Conservation (phyloP, 176 grass and related monocot genomes). For the Cenchrus purpureus region DNA sequence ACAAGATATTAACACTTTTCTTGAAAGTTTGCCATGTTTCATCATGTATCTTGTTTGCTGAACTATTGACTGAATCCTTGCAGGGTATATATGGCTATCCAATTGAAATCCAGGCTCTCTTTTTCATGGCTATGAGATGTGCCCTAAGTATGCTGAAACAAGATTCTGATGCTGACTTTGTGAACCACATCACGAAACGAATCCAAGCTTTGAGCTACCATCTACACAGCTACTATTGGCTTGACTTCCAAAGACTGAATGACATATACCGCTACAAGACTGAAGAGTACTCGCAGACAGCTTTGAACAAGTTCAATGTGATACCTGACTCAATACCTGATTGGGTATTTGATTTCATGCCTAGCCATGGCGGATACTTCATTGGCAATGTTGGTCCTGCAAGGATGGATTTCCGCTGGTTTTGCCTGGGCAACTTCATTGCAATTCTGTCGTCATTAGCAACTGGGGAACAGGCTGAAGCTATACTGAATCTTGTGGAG, state of each 20-base stretch:
- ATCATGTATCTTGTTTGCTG: slow-evolving; percentile 10
- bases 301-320: slow-evolving; percentile 90
- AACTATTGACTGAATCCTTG: slow-evolving; percentile 31
- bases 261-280: slow-evolving; percentile 88
- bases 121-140: slow-evolving; percentile 81
- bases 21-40: slow-evolving; percentile 22
- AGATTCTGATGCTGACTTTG: slow-evolving; percentile 47
- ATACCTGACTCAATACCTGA: slow-evolving; percentile 82
- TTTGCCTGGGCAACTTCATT: slow-evolving; percentile 80
- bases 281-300: slow-evolving; percentile 85
- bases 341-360: slow-evolving; percentile 90
- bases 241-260: slow-evolving; percentile 71
- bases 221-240: slow-evolving; percentile 75
- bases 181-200: slow-evolving; percentile 55
- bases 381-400: slow-evolving; percentile 80
- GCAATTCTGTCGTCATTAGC: slow-evolving; percentile 75
- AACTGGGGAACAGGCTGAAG: slow-evolving; percentile 63
- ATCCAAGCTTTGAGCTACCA: slow-evolving; percentile 84
- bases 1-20: slow-evolving; percentile 23
- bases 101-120: slow-evolving; percentile 82
- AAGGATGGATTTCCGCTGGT: slow-evolving; percentile 91
- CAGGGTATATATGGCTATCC: slow-evolving; percentile 89
- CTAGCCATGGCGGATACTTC: slow-evolving; percentile 72
- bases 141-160: slow-evolving; percentile 53
- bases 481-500: slow-evolving; percentile 80